Conservation (phyloP, 306 rosid species). For the Citrullus amarus region DNA sequence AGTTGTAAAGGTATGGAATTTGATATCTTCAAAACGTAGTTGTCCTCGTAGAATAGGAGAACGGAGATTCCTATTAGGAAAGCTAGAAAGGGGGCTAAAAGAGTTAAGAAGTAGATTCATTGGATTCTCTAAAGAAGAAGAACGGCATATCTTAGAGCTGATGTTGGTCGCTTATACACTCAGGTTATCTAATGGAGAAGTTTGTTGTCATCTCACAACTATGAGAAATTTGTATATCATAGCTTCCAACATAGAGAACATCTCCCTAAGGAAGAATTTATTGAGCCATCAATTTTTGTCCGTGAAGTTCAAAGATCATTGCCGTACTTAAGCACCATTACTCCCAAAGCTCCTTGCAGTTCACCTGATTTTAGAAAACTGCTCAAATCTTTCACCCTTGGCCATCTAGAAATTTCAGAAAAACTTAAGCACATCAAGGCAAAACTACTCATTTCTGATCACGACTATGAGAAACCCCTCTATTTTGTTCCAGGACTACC, state of each 20-base stretch:
- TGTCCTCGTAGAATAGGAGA: slow-evolving; percentile 21
- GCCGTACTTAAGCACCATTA: slow-evolving; percentile 18
- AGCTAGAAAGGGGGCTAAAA: slow-evolving; percentile 53
- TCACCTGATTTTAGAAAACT: slow-evolving; percentile 22
- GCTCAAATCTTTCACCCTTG: slow-evolving; percentile 38
- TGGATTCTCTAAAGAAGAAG: slow-evolving; percentile 52
- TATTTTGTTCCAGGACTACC: slow-evolving; percentile 60
- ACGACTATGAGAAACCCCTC: slow-evolving; percentile 34
- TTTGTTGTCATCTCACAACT: slow-evolving; percentile 24
- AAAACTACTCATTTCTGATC: slow-evolving; percentile 38
- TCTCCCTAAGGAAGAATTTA: slow-evolving; percentile 27
- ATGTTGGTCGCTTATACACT: slow-evolving; percentile 31
- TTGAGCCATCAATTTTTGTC: slow-evolving; percentile 33
- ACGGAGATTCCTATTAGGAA: slow-evolving; percentile 28
- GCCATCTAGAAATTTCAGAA: slow-evolving; percentile 32
- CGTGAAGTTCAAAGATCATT: slow-evolving; percentile 38
- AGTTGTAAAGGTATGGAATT: slow-evolving; percentile 48
- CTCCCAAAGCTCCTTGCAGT: slow-evolving; percentile 21
- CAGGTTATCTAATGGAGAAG: slow-evolving; percentile 37
- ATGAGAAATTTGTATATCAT: slow-evolving; percentile 29
- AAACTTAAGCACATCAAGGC: slow-evolving; percentile 30
- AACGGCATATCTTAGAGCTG: slow-evolving; percentile 58
- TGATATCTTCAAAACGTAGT: slow-evolving; percentile 18
- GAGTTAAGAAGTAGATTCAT: slow-evolving; percentile 41
- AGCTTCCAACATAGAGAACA: slow-evolving; percentile 27